Evolutionary conservation across 2,329 filamentous ascomycete genomes (phyloP), one percentile per base, ranked within the genome.

Genomic region (Ascochyta pisi): DNA sequence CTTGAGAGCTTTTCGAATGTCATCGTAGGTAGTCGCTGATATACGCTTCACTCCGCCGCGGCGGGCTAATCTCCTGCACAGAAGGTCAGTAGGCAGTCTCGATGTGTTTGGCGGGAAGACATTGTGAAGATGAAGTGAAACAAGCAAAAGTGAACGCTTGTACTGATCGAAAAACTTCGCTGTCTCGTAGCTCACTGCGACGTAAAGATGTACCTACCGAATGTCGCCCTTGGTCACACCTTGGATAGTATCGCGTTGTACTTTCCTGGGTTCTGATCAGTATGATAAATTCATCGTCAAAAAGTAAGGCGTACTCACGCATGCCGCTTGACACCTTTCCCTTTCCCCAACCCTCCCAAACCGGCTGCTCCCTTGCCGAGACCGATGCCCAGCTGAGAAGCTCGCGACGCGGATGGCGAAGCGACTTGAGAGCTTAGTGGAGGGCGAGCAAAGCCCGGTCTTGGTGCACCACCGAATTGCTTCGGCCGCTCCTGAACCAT

Each of bases 31-130:
- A 0, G 41, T 61, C 0, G 70, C 82, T 0, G 86, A 88, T 8
- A 93, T 91, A 0, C 90, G 81, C 70, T 92, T 92, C 0, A 94
- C 87, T 0, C 90, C 90, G 1, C 90, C 90, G 6, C 90, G 86
- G 6, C 90, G 84, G 1, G 90, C 90, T 0, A 94, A 76, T 37
- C 90, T 87, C 62, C 89, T 74, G 6, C 29, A 26, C 8, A 31
- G 3, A 8, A 35, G 4, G 37, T 70, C 46, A 67, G 62, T 29
- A 52, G 13, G 22, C 4, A 23, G 16, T 15, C 12, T n/a, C 7
- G 27, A 31, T 1, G 6, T 16, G n/a, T n/a, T 16, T 35, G 16
- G 10, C 7, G 37, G 24, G 37, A n/a, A 12, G 47, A 15, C 31
- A 6, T 13, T 4, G 29, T 24, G 23, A 33, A 33, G 26, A 26